Base-by-base conservation (phyloP, 2,329 filamentous ascomycete genomes). In the Nectriaceae sp. region DNA sequence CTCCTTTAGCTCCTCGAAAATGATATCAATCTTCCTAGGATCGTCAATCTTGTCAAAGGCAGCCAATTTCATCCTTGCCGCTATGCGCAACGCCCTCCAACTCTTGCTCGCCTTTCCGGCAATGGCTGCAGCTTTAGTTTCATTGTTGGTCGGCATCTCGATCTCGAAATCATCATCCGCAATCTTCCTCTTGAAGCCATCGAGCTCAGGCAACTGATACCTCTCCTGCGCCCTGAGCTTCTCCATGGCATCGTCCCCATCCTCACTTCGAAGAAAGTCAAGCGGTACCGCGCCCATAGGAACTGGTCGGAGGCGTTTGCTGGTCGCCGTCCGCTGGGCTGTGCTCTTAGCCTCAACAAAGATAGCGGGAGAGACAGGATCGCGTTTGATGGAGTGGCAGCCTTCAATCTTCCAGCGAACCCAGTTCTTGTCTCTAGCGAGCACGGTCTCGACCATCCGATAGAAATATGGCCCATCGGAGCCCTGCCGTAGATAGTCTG, bases 351-450 rank as follows among this genome's bases (percentile, higher is more conserved):
- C 87, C 45, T 84, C 79, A 33, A 85, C 70, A 65, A 91, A 93
- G 40, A 87, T 80, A 21, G 82, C 71, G 1, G 86, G 78, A 3
- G 85, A 79, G 22, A 97, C 79, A 11, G 89, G 75, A 19, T 88
- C 82, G 50, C 83, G 82, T 64, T 92, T 85, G 63, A 99, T 97
- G 5, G 87, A 82, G 20, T 90, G 90, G 66, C 94, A 99, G 57
- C 87, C 90, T 67, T 97, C 91, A 51, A 93, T 87, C 73, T 99
- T 99, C 94, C 94, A 99, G 54, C 91, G 87, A 38, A 95, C 91
- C 95, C 95, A 99, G 66, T 97, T 97, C 75, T 97, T 97, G 70
- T 99, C 94, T 54, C 94, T 82, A 20, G 90, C 90, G 22, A 99
- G 82, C 24, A 99, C 93, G 11, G 92, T 97, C 67, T 97, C 93